These are phyloP conservation scores for Xylariaceae sp. DNA, from an alignment of 2,329 filamentous ascomycete species.

Conservation along the genomic window DNA sequence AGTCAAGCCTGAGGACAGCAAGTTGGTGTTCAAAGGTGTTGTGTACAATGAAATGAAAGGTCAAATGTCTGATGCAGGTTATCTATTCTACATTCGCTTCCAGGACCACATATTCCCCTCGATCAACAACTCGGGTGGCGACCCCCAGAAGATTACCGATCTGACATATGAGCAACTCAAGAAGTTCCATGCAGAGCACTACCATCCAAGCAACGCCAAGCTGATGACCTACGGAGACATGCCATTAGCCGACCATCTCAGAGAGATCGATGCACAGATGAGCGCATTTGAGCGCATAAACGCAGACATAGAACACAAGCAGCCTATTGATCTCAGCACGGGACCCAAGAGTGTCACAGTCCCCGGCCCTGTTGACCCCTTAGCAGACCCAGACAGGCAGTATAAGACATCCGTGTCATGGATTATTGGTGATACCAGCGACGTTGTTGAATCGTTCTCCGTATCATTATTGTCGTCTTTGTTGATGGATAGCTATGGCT, in stretches of 20 bases:
- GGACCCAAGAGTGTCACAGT: slow-evolving; percentile 67
- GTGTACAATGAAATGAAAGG: slow-evolving; percentile 99
- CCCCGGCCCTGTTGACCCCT: slow-evolving; percentile 75
- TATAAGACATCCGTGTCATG: slow-evolving; percentile 92
- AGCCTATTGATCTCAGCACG: slow-evolving; percentile 63
- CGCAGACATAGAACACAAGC: slow-evolving; percentile 67
- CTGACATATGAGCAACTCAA: slow-evolving; percentile 86
- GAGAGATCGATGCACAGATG: slow-evolving; percentile 71
- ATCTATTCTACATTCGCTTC: slow-evolving; percentile 92
- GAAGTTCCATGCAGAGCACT: slow-evolving; percentile 85
- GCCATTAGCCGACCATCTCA: slow-evolving; percentile 73
- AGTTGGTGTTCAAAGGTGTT: slow-evolving; percentile 90
- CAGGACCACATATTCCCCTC: slow-evolving; percentile 91
- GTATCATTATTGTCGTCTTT: slow-evolving; percentile 76
- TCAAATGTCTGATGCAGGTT: slow-evolving; percentile 95
- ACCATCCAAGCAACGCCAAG: slow-evolving; percentile 96
- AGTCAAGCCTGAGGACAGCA: slow-evolving; percentile 53
- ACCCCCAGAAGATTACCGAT: slow-evolving; percentile 93
- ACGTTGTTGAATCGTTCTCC: slow-evolving; percentile 85
- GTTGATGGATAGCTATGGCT: slow-evolving; percentile 90
- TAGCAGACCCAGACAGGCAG: slow-evolving; percentile 81
- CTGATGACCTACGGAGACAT: slow-evolving; percentile 94
- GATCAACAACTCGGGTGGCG: slow-evolving; percentile 94
- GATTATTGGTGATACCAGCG: slow-evolving; percentile 76
- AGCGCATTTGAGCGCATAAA: slow-evolving; percentile 65